phyloP scores from a whole-genome alignment of 306 rosid species.

The Alnus rubra region DNA sequence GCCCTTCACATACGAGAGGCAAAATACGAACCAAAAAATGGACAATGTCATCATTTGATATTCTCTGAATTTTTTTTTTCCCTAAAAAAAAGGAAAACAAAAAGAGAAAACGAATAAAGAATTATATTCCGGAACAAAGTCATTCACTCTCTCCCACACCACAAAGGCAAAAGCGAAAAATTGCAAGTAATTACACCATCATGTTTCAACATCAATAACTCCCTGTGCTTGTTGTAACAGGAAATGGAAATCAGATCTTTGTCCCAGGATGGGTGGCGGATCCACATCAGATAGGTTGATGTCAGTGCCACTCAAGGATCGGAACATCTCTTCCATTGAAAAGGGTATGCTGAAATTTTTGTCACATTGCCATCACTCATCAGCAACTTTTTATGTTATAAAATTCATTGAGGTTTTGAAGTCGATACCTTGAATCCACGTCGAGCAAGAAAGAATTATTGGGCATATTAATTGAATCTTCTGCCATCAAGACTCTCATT shows the following conservation, averaged over 20 bases:
- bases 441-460: slow-evolving; percentile 79
- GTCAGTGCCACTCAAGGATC: slow-evolving; percentile 51
- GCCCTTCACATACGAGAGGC: not conserved
- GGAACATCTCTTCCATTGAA: slow-evolving; percentile 83
- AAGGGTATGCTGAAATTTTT: slow-evolving; percentile 72
- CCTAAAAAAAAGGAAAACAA: not conserved
- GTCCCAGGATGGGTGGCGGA: slow-evolving; percentile 69
- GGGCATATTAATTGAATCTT: slow-evolving; percentile 76
- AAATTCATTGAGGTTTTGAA: not conserved
- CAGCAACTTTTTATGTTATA: not conserved
- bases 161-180: slow-evolving; percentile 35
- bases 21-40: not conserved
- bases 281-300: slow-evolving; percentile 62
- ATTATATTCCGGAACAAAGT: slow-evolving; percentile 43
- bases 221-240: slow-evolving; percentile 55
- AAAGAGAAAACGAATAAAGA: slow-evolving; percentile 13
- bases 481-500: slow-evolving; percentile 81
- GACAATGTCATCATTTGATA: not conserved
- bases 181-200: not conserved
- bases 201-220: slow-evolving; percentile 22
- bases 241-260: slow-evolving; percentile 84
- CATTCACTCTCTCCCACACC: slow-evolving; percentile 35
- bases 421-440: slow-evolving; percentile 70
- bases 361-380: slow-evolving; percentile 14
- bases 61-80: no score